These are phyloP conservation scores for Eremomyces bilateralis DNA, from an alignment of 495 filamentous ascomycete genomes.

Conservation along the genomic window DNA sequence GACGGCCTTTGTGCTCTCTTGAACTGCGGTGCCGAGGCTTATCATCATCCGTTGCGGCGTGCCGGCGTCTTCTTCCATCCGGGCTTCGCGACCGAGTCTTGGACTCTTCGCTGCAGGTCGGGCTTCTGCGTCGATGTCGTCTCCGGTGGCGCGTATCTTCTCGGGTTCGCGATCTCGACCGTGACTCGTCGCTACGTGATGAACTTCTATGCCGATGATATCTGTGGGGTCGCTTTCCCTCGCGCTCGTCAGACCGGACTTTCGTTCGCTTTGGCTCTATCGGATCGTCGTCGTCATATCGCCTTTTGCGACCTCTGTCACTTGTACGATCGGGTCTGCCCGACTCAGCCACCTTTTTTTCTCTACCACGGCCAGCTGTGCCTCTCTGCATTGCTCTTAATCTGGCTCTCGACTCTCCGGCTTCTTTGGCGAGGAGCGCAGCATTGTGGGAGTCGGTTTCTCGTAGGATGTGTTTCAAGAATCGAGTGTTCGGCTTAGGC, in stretches of 20 bases:
- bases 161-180: not conserved
- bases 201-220: not conserved
- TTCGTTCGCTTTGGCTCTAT: not conserved
- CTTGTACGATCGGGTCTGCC: not conserved
- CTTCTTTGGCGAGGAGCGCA: conserved; percentile 63
- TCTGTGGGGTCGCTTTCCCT: not conserved
- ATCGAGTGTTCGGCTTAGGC: conserved; percentile 78
- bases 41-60: no score
- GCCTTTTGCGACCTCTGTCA: conserved; percentile 11
- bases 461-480: conserved; percentile 70
- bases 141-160: not conserved
- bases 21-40: not conserved
- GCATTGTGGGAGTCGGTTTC: conserved; percentile 82
- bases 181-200: not conserved
- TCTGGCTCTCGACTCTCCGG: conserved; percentile 35
- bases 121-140: not conserved
- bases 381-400: conserved; percentile 26
- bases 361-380: no score
- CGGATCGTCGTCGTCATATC: conserved; percentile 4
- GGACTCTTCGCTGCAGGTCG: not conserved
- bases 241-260: not conserved
- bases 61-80: no score
- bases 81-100: no score
- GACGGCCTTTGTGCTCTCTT: not conserved
- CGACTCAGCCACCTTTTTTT: conserved; percentile 13